phyloP scores from a whole-genome alignment of 2,329 filamentous ascomycete genomes.

The Curvularia eragrostidis region DNA sequence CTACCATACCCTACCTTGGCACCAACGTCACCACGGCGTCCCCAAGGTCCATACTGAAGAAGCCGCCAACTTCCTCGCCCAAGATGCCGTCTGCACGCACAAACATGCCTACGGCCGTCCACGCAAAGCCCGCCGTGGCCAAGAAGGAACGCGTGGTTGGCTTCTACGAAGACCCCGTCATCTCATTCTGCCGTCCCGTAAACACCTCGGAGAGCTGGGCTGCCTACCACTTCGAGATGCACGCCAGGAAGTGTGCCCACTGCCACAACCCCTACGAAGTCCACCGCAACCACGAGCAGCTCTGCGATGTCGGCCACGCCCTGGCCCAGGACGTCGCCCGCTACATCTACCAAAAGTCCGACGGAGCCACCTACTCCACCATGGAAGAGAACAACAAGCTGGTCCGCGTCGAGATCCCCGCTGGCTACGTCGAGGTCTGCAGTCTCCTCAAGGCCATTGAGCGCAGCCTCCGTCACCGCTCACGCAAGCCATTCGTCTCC shows the following conservation, averaged over 20 bases:
- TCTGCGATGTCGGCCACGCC: constrained; percentile 54
- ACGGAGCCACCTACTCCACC: constrained; percentile 45
- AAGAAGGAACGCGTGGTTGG: constrained; percentile 46
- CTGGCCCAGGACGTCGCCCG: constrained; percentile 55
- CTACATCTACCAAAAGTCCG: constrained; percentile 52
- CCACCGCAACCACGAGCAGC: constrained; percentile 48
- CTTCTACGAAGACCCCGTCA: constrained; percentile 49
- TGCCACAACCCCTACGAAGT: constrained; percentile 56
- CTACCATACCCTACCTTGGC: constrained; percentile 34
- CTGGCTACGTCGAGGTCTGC: constrained; percentile 50
- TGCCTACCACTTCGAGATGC: constrained; percentile 57
- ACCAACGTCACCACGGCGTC: constrained; percentile 41
- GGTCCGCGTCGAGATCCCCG: constrained; percentile 55
- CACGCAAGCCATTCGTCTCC: constrained; percentile 50
- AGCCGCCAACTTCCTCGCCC: constrained; percentile 30
- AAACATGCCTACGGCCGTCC: constrained; percentile 47
- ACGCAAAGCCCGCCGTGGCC: constrained; percentile 33
- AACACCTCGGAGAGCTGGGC: constrained; percentile 54
- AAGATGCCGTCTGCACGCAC: constrained; percentile 44
- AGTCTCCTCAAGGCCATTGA: constrained; percentile 53
- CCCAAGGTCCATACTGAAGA: constrained; percentile 44
- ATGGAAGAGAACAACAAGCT: constrained; percentile 50
- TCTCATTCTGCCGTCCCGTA: constrained; percentile 51
- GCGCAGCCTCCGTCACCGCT: constrained; percentile 47
- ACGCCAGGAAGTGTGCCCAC: constrained; percentile 54